These are phyloP conservation scores for Fusarium ramigenum DNA, from an alignment of 2,329 filamentous ascomycete species.

Conservation along the genomic window DNA sequence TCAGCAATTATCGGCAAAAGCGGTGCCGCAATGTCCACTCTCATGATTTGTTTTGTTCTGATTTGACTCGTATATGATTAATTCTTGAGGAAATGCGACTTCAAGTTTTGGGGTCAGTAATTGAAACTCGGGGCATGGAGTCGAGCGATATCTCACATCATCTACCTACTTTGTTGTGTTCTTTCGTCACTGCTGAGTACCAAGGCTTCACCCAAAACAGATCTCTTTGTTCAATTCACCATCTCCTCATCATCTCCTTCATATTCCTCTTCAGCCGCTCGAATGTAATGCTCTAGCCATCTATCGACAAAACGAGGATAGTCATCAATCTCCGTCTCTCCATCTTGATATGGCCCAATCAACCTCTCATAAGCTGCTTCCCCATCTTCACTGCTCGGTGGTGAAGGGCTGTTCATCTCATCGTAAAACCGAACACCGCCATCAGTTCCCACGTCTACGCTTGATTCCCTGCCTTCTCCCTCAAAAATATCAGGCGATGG, in stretches of 20 bases:
- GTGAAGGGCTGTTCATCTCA: neutral
- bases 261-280: neutral
- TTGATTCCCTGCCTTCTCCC: neutral
- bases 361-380: neutral
- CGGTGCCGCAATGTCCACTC: neutral
- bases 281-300: neutral
- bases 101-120: neutral
- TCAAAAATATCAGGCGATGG: too few relatives aligned
- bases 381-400: slow-evolving; percentile 1
- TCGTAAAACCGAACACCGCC: neutral
- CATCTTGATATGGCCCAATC: neutral
- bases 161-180: neutral
- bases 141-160: neutral
- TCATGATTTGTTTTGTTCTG: neutral
- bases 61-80: rapidly evolving
- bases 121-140: rapidly evolving
- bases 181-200: neutral
- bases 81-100: neutral
- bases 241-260: neutral
- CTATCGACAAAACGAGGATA: neutral
- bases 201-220: too few relatives aligned
- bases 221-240: neutral
- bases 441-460: neutral
- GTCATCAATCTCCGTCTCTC: neutral
- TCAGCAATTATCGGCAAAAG: neutral